Percentiles rank a stretch among this genome's conserved stretches.
Evolutionary conservation across 2,329 filamentous ascomycete species (phyloP).

Genomic region (Exophiala spinifera): DNA sequence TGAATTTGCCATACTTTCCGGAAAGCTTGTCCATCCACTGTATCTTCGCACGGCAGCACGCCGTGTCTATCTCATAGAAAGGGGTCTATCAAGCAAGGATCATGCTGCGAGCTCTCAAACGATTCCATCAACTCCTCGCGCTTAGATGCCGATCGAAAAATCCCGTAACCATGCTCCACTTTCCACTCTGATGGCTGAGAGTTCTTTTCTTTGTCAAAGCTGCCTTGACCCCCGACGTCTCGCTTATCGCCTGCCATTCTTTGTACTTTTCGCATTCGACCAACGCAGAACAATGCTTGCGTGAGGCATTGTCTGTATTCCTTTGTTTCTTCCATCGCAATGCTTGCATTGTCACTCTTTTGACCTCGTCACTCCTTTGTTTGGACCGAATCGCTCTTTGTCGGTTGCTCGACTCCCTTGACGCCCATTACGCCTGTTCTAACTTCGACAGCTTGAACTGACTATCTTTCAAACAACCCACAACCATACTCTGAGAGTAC

Average conservation of each 20-base stretch:
- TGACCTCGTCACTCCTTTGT: slow-evolving; percentile 19
- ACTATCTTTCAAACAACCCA: slow-evolving; percentile 9
- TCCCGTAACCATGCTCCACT: slow-evolving; percentile 24
- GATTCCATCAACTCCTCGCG: slow-evolving; percentile 19
- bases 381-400: slow-evolving; percentile 22
- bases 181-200: slow-evolving; percentile 15
- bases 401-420: slow-evolving; percentile 7
- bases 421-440: slow-evolving; percentile 3
- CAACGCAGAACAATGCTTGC: slow-evolving; percentile 24
- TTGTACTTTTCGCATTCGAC: slow-evolving; percentile 18
- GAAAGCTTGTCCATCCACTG: slow-evolving; percentile 10
- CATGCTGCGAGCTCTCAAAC: slow-evolving; percentile 14
- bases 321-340: slow-evolving; percentile 22
- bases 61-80: slow-evolving; percentile 10
- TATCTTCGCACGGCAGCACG: slow-evolving; percentile 3
- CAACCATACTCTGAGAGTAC: slow-evolving; percentile 11
- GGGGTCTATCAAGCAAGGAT: slow-evolving; percentile 20
- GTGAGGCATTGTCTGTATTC: slow-evolving; percentile 20
- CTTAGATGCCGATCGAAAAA: slow-evolving; percentile 26
- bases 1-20: neutral
- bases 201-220: slow-evolving; percentile 15
- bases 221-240: slow-evolving; percentile 17
- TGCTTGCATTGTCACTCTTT: slow-evolving; percentile 25
- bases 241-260: slow-evolving; percentile 22
- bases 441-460: slow-evolving; percentile 12